Evolutionary conservation across 2,329 filamentous ascomycete species (phyloP).

Genomic region (Neobulgaria alba): DNA sequence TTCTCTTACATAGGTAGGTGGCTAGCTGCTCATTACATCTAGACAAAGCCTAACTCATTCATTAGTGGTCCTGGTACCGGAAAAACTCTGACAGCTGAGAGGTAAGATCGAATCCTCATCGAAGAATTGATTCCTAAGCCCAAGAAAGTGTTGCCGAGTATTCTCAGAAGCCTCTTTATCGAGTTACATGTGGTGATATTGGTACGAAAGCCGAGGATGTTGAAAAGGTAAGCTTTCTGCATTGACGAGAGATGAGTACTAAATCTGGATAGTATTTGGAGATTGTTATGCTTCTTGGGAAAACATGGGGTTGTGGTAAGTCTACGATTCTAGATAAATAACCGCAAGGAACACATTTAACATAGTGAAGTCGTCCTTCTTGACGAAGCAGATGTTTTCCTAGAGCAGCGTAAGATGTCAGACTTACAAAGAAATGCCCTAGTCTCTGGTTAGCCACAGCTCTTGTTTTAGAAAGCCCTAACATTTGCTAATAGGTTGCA

Average conservation of each 20-base stretch:
- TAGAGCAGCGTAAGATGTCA: not conserved
- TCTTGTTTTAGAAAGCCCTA: not conserved
- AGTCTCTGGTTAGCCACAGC: not conserved
- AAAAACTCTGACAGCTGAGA: not conserved
- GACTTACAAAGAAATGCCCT: not conserved
- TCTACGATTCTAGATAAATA: conserved; percentile 36
- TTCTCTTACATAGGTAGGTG: conserved; percentile 40
- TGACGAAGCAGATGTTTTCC: conserved; percentile 1
- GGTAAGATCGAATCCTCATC: not conserved
- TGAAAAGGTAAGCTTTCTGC: too few species aligned
- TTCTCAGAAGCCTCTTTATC: conserved; percentile 10
- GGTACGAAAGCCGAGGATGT: conserved; percentile 1
- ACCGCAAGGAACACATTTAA: conserved; percentile 39
- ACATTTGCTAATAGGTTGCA: not conserved
- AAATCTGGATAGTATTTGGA: too few species aligned
- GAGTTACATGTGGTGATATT: conserved; percentile 31
- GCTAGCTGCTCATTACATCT: too few species aligned
- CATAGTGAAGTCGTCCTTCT: conserved; percentile 38
- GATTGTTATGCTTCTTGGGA: too few species aligned
- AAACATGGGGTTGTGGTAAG: too few species aligned
- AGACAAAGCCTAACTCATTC: conserved; percentile 20
- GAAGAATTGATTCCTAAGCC: conserved; percentile 12
- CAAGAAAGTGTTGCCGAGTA: conserved; percentile 12
- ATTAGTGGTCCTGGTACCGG: not conserved
- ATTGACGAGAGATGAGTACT: too few species aligned